These are phyloP conservation scores for Xylaria venustula DNA, from an alignment of 495 filamentous ascomycete species.

Conservation along the genomic window DNA sequence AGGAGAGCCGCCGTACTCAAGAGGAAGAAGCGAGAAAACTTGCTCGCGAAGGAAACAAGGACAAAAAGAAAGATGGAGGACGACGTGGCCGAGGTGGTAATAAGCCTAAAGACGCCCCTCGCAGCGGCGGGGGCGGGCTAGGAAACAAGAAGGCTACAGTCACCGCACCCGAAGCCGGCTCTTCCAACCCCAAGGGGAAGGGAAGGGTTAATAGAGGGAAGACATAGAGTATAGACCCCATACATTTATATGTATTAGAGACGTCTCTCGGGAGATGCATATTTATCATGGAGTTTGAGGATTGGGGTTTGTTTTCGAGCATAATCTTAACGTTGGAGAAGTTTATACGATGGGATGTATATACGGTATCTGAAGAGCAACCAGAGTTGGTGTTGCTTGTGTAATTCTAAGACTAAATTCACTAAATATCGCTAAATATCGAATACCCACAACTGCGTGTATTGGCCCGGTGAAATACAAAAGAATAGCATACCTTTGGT, in stretches of 20 bases:
- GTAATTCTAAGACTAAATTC: too few relatives aligned
- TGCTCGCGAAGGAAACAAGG: constrained; percentile 28
- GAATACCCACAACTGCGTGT: too few relatives aligned
- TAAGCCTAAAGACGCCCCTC: neutral
- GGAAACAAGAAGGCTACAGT: neutral
- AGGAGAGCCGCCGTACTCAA: constrained; percentile 70
- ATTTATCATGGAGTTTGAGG: constrained; percentile 6
- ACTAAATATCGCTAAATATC: neutral
- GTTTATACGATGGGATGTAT: neutral
- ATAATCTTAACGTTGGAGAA: neutral
- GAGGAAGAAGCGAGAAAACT: constrained; percentile 59
- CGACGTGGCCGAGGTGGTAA: constrained; percentile 8
- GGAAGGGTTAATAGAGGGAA: constrained; percentile 1
- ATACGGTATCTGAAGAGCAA: neutral
- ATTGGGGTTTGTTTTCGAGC: neutral
- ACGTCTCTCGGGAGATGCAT: constrained; percentile 11
- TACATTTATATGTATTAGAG: neutral
- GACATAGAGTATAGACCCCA: constrained; percentile 13
- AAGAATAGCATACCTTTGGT: too few relatives aligned
- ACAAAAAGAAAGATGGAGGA: constrained; percentile 24
- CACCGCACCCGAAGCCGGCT: neutral
- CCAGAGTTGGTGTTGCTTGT: too few relatives aligned
- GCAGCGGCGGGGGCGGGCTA: neutral
- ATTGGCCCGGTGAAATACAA: too few relatives aligned
- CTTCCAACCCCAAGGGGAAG: constrained; percentile 7